Conservation (phyloP, 805 yeast genomes). For the Lipomyces yamanashiensis region DNA sequence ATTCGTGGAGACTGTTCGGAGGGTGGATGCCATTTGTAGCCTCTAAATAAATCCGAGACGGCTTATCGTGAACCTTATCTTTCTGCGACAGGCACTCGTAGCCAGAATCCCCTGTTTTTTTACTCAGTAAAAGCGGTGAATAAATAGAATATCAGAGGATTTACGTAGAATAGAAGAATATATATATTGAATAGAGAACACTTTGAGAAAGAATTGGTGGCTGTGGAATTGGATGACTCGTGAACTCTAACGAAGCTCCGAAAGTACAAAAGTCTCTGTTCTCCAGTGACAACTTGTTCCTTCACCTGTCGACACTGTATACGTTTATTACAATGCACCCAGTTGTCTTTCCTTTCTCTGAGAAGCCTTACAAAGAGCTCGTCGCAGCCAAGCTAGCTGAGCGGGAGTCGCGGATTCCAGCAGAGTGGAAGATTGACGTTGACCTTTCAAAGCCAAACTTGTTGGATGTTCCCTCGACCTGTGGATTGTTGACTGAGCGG, state of each 20-base stretch:
- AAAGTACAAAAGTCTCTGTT: background rate
- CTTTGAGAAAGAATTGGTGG: background rate
- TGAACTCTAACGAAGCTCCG: background rate
- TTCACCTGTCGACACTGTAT: background rate
- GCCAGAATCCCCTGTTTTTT: background rate
- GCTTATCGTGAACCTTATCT: background rate
- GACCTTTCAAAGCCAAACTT: conserved; percentile 23
- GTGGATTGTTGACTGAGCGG: conserved; percentile 35
- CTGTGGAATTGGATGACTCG: conserved; percentile 8
- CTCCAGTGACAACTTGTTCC: background rate
- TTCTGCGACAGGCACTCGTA: background rate
- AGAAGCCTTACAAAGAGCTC: conserved; percentile 47
- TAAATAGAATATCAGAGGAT: background rate
- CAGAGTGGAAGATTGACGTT: conserved; percentile 49
- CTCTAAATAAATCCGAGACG: background rate
- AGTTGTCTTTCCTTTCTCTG: conserved; percentile 23
- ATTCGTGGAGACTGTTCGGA: background rate
- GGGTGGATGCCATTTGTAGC: background rate
- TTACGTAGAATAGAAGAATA: background rate
- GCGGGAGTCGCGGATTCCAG: conserved; percentile 53
- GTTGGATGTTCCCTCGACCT: conserved; percentile 30
- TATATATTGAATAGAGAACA: background rate
- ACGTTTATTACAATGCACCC: conserved; percentile 24
- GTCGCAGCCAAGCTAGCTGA: conserved; percentile 50
- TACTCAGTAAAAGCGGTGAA: no score